These are phyloP conservation scores for Misopates orontium DNA, from an alignment of 257 asterid species.

Conservation along the genomic window DNA sequence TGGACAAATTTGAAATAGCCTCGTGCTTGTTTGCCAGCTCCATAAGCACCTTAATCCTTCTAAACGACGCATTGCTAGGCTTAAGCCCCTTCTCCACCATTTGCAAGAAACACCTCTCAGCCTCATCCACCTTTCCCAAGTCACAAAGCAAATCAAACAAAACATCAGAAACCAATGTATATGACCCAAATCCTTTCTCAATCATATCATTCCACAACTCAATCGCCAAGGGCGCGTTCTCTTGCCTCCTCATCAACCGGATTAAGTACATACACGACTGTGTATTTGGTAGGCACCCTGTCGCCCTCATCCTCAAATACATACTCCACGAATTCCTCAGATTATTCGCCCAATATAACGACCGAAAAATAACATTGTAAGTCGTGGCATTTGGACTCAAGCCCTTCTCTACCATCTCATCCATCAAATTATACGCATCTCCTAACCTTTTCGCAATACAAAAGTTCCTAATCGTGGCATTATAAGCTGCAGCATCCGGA, in stretches of 20 bases:
- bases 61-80: conserved; percentile 74
- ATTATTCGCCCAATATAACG: conserved; percentile 70
- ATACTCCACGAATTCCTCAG: conserved; percentile 66
- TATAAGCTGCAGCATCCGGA: conserved; percentile 90
- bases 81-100: conserved; percentile 85
- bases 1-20: conserved; percentile 46
- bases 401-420: conserved; percentile 69
- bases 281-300: conserved; percentile 69
- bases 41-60: conserved; percentile 91
- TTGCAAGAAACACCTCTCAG: conserved; percentile 88
- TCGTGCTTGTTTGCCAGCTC: conserved; percentile 66
- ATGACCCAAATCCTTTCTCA: conserved; percentile 80
- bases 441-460: conserved; percentile 83
- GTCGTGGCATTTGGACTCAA: conserved; percentile 85
- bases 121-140: conserved; percentile 70
- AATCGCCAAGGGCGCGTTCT: conserved; percentile 67
- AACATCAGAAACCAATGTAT: conserved; percentile 69
- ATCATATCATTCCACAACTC: conserved; percentile 93
- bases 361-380: conserved; percentile 73
- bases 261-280: conserved; percentile 90
- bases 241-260: conserved; percentile 71
- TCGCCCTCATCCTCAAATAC: conserved; percentile 71
- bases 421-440: conserved; percentile 63
- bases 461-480: conserved; percentile 79
- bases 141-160: conserved; percentile 78